These are phyloP conservation scores for Chlorociboria aeruginascens DNA, from an alignment of 495 filamentous ascomycete genomes.

Conservation along the genomic window DNA sequence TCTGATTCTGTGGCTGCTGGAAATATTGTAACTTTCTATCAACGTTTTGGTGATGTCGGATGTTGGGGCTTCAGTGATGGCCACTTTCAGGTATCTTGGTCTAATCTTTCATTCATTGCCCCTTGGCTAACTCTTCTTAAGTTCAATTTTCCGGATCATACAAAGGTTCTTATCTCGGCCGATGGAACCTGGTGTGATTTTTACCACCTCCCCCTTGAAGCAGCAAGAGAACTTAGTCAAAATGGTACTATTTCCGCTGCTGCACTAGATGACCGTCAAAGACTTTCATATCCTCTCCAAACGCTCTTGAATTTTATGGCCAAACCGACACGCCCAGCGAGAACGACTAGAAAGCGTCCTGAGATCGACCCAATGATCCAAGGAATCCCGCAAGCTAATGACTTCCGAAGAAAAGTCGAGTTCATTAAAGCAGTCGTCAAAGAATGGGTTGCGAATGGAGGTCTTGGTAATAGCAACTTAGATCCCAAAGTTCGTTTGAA, in stretches of 20 bases:
- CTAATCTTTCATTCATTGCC: neutral
- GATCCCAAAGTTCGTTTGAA: slow-evolving; percentile 37
- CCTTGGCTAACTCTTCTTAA: slow-evolving; percentile 23
- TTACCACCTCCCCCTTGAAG: slow-evolving; percentile 64
- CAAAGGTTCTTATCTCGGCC: slow-evolving; percentile 73
- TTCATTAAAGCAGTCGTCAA: slow-evolving; percentile 61
- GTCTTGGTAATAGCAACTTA: slow-evolving; percentile 50
- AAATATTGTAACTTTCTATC: slow-evolving; percentile 77
- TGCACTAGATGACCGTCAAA: slow-evolving; percentile 46
- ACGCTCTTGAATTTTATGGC: slow-evolving; percentile 41
- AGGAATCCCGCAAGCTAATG: slow-evolving; percentile 59
- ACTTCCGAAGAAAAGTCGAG: slow-evolving; percentile 65
- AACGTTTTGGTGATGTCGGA: slow-evolving; percentile 75
- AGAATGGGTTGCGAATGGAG: slow-evolving; percentile 60
- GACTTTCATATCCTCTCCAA: slow-evolving; percentile 49
- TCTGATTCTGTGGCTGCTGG: slow-evolving; percentile 30
- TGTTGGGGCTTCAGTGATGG: slow-evolving; percentile 86
- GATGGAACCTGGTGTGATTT: slow-evolving; percentile 72
- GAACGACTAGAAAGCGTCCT: slow-evolving; percentile 29
- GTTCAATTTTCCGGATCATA: slow-evolving; percentile 97
- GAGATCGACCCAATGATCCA: slow-evolving; percentile 46
- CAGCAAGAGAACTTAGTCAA: slow-evolving; percentile 46
- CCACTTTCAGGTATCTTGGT: slow-evolving; percentile 55
- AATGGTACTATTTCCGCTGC: slow-evolving; percentile 54
- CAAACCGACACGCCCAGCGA: slow-evolving; percentile 28